Evolutionary conservation across 768 basidiomycete species (phyloP), one percentile per base, ranked within the genome.

Genomic region (Lactarius pseudohatsudake): DNA sequence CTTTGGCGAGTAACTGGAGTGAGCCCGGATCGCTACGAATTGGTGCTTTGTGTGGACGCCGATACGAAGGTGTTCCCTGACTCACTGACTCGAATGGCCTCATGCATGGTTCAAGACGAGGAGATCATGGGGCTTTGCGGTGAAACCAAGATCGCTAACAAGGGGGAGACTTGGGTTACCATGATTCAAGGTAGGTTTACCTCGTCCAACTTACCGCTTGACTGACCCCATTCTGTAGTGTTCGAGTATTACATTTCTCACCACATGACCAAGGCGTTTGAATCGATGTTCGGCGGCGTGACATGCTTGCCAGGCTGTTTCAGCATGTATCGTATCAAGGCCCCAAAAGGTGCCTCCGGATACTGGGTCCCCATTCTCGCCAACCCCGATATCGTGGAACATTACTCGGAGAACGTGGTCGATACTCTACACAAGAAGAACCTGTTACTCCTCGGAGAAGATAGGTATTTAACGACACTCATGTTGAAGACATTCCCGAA

Each of bases 201-300:
- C 11, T 20, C 26, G 22, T 58, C 38, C 57, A 34, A 3, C 20
- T 4, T 3, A 15, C 22, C 55, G 53, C 15, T 45, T 41, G 68
- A 56, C 69, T 8, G 59, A 45, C 13, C 36, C 30, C 11, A 9
- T 61, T 65, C 67, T 64, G 18, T 71, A 98, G 97, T 98, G 64
- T 99, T 99, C 76, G 96, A 99, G 78, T 99, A 99, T 78, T 99
- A 98, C 82, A 97, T 98, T 79, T 98, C 97, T 10, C 97, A 99
- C 75, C 96, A 98, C 76, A 85, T 96, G 84, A 96, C 94, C 45
- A 99, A 99, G 81, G 96, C 96, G 4, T 98, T 98, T 82, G 97
- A 99, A 79, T 94, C 96, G 4, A 96, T 96, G 89, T 98, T 98
- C 73, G 97, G 97, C 74, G 95, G 96, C 83, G 97, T 99, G 8